Evolutionary conservation across 2,329 filamentous ascomycete species (phyloP).

Genomic region (Cytospora piceicola): DNA sequence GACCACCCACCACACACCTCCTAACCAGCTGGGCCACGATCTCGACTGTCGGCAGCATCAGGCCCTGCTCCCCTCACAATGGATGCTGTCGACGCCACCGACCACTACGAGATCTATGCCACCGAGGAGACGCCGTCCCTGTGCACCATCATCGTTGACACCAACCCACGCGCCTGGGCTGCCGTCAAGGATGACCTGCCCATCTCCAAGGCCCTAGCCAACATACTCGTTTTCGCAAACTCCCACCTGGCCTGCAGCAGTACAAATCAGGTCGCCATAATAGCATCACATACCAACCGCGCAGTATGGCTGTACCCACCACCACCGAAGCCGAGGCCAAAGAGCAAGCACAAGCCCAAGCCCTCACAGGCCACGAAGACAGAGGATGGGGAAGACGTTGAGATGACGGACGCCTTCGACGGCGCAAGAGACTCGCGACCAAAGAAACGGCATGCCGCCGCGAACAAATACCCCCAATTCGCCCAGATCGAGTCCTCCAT

Average conservation of each 20-base stretch:
- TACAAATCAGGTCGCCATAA: constrained; percentile 87
- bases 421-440: constrained; percentile 32
- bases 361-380: neutral
- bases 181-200: constrained; percentile 74
- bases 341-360: constrained; percentile 2
- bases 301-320: constrained; percentile 88
- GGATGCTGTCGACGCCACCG: constrained; percentile 61
- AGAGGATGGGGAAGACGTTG: constrained; percentile 48
- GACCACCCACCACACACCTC: neutral
- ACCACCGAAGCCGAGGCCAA: constrained; percentile 37
- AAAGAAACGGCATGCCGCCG: constrained; percentile 45
- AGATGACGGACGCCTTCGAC: constrained; percentile 54
- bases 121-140: constrained; percentile 73
- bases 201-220: constrained; percentile 80
- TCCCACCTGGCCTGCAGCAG: constrained; percentile 94
- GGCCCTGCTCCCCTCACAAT: constrained; percentile 42
- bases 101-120: constrained; percentile 61
- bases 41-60: constrained; percentile 6
- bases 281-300: constrained; percentile 85
- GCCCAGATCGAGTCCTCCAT: constrained; percentile 83
- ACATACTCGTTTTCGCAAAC: constrained; percentile 95
- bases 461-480: constrained; percentile 95
- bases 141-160: constrained; percentile 89
- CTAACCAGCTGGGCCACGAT: neutral
- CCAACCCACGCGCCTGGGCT: constrained; percentile 90